Percentiles rank a stretch among this genome's conserved stretches.
These are phyloP conservation scores for Thermothielavioides terrestris DNA, from an alignment of 495 filamentous ascomycete genomes.

Conservation along the genomic window DNA sequence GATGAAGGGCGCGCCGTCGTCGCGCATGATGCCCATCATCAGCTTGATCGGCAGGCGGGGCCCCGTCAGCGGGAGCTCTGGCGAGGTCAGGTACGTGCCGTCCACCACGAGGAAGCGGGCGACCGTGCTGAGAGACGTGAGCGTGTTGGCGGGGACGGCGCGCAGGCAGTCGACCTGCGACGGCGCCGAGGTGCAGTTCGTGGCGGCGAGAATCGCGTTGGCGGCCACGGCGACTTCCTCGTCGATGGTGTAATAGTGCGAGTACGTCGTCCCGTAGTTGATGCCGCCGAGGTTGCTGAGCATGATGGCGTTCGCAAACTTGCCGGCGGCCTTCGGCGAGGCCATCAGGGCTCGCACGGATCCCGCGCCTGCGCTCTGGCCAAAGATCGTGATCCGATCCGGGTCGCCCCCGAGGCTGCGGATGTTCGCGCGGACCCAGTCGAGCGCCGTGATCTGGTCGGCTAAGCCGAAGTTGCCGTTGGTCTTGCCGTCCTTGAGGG, in stretches of 20 bases:
- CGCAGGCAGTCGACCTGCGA: conserved; percentile 43
- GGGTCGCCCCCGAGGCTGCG: conserved; percentile 53
- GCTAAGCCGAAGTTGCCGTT: conserved; percentile 49
- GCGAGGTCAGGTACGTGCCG: conserved; percentile 35
- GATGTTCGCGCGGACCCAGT: conserved; percentile 58
- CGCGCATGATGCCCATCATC: conserved; percentile 41
- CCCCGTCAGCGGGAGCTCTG: conserved; percentile 26
- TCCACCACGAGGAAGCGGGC: conserved; percentile 40
- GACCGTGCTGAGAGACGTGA: conserved; percentile 20
- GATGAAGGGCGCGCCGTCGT: conserved; percentile 44
- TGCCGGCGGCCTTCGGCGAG: conserved; percentile 41
- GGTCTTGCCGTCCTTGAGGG: conserved; percentile 35
- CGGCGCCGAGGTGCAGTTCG: conserved; percentile 34
- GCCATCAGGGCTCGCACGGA: conserved; percentile 47
- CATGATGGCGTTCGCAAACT: conserved; percentile 43
- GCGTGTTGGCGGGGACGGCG: conserved; percentile 25
- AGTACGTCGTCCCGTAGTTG: conserved; percentile 37
- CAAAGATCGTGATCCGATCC: conserved; percentile 49
- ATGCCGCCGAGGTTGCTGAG: conserved; percentile 43
- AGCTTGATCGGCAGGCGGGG: conserved; percentile 25
- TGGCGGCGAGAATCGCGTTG: conserved; percentile 34
- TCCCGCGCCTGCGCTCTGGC: conserved; percentile 47
- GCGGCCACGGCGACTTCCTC: conserved; percentile 30
- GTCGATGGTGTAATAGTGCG: conserved; percentile 39
- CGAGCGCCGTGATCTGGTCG: conserved; percentile 50